phyloP scores from a whole-genome alignment of 495 filamentous ascomycete species.

The Xylaria flabelliformis region DNA sequence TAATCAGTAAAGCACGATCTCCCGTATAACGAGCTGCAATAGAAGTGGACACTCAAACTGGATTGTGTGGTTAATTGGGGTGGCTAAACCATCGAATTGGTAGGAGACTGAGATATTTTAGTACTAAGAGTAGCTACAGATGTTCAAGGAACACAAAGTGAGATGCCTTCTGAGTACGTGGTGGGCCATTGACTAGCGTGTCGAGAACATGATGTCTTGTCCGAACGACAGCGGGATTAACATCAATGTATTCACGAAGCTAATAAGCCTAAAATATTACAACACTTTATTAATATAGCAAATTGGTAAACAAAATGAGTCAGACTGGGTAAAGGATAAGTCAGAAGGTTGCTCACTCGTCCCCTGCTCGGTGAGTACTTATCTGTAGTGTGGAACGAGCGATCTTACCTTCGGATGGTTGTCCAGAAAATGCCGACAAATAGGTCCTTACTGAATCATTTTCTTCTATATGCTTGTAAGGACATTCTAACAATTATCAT shows the following conservation, averaged over 20 bases:
- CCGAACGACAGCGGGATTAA: no score
- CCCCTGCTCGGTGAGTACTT: not conserved
- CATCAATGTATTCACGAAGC: no score
- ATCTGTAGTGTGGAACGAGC: not conserved
- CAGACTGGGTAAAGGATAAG: not conserved
- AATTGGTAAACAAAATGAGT: not conserved
- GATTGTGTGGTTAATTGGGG: not conserved
- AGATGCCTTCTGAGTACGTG: no score
- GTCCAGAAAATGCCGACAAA: not conserved
- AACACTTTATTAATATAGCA: not conserved
- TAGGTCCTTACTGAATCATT: not conserved
- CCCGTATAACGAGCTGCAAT: not conserved
- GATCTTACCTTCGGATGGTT: no score
- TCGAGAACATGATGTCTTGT: no score
- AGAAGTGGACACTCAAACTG: not conserved
- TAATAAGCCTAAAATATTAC: no score
- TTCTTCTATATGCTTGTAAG: not conserved
- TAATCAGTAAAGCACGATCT: not conserved
- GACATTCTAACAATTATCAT: not conserved
- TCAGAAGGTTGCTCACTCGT: not conserved
- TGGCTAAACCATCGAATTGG: not conserved
- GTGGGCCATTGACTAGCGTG: no score
- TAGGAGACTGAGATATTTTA: no score
- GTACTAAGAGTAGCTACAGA: no score
- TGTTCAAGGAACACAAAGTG: no score